Evolutionary conservation across 2,329 filamentous ascomycete species (phyloP).

Genomic region (Fusarium coicis): DNA sequence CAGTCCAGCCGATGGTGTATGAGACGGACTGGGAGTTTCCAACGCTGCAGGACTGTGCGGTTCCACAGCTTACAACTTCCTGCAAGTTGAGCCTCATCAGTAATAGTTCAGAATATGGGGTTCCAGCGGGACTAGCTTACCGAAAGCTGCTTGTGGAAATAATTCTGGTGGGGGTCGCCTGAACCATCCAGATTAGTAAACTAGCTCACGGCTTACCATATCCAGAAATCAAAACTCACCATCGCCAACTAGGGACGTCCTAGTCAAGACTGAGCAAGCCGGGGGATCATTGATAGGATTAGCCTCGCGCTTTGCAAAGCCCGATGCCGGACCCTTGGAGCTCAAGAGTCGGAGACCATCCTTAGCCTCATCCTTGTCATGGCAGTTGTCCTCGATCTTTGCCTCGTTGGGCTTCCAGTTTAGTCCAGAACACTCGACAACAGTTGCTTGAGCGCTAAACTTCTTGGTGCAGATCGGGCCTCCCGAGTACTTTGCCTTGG

Average conservation of each 20-base stretch:
- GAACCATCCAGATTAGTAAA: not conserved
- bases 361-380: not conserved
- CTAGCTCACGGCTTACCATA: not conserved
- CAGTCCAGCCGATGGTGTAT: not conserved
- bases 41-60: not conserved
- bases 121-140: not conserved
- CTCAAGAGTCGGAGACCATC: not conserved
- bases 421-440: not conserved
- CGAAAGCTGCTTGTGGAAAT: constrained; percentile 6
- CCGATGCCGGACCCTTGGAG: not conserved
- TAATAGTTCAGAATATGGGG: not conserved
- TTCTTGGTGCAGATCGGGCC: not conserved
- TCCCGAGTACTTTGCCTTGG: not conserved
- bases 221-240: not conserved
- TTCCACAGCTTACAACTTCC: not conserved
- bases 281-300: not conserved
- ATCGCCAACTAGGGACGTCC: not conserved
- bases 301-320: not conserved
- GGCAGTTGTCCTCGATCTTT: not conserved
- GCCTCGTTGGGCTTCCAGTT: not conserved
- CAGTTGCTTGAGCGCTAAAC: not conserved
- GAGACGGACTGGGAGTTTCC: not conserved
- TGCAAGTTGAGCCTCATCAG: not conserved
- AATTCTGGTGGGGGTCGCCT: not conserved
- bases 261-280: not conserved